Conservation (phyloP, 208 protist species). For the Crithidia thermophila region DNA sequence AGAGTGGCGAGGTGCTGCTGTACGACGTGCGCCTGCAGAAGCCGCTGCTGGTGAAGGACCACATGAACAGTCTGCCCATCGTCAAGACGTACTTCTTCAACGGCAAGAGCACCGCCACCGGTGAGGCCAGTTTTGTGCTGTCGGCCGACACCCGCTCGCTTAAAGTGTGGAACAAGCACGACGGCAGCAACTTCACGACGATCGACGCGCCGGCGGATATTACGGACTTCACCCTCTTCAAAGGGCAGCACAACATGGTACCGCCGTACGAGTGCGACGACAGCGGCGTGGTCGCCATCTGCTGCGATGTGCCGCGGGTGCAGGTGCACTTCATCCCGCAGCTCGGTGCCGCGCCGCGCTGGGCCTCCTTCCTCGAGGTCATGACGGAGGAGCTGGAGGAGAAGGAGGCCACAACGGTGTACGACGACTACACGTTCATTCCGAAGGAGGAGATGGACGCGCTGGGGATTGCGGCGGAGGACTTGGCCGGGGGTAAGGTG, state of each 20-base stretch:
- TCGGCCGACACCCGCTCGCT: constrained; percentile 92
- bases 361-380: constrained; percentile 97
- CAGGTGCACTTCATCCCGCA: constrained; percentile 96
- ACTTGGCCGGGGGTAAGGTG: constrained; percentile 94
- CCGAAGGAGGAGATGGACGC: constrained; percentile 93
- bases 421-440: constrained; percentile 99
- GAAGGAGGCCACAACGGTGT: constrained; percentile 85
- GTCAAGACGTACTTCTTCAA: constrained; percentile 93
- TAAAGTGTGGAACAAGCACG: constrained; percentile 94
- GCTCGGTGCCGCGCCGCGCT: constrained; percentile 96
- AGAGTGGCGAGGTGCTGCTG: constrained; percentile 78
- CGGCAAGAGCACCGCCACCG: constrained; percentile 75
- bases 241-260: constrained; percentile 80
- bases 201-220: constrained; percentile 87
- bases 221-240: constrained; percentile 87
- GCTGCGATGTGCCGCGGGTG: constrained; percentile 92
- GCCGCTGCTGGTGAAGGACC: constrained; percentile 95
- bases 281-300: constrained; percentile 91
- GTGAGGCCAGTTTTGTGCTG: constrained; percentile 68
- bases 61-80: constrained; percentile 96
- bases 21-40: constrained; percentile 90
- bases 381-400: constrained; percentile 95
- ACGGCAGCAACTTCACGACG: constrained; percentile 87
- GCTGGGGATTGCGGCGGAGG: constrained; percentile 77
- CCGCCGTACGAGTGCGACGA: constrained; percentile 80